Conservation (phyloP, 176 grass and related monocot species). For the Urochloa ruziziensis region DNA sequence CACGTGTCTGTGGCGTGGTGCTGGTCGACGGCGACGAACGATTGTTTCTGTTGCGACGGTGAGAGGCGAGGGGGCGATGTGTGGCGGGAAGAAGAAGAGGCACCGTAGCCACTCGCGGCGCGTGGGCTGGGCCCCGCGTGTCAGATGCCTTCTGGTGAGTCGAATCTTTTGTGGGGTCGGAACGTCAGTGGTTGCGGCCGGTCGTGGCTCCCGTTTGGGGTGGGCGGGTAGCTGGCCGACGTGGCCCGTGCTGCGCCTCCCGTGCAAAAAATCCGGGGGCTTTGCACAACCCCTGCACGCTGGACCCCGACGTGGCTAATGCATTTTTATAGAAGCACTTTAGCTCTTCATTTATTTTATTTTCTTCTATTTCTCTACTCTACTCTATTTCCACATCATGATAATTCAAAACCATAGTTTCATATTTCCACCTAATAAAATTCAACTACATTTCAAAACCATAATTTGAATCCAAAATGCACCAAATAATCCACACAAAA, state of each 20-base stretch:
- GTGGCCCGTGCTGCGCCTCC: conserved; percentile 5
- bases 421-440: too few relatives aligned
- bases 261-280: not conserved
- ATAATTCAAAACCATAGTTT: too few relatives aligned
- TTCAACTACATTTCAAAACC: too few relatives aligned
- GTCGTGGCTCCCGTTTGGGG: not conserved
- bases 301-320: too few relatives aligned
- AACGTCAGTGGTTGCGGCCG: not conserved
- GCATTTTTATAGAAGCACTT: too few relatives aligned
- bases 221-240: not conserved
- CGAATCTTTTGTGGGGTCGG: not conserved
- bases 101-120: conserved; percentile 24
- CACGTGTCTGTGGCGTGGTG: not conserved
- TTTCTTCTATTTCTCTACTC: too few relatives aligned
- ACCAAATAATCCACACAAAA: too few relatives aligned
- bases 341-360: too few relatives aligned
- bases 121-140: not conserved
- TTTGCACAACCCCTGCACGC: too few relatives aligned
- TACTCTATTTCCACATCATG: too few relatives aligned
- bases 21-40: not conserved
- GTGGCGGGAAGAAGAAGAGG: conserved; percentile 32
- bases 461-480: too few relatives aligned
- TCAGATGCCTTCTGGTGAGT: not conserved
- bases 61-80: not conserved
- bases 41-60: conserved; percentile 24